phyloP scores from a whole-genome alignment of 1,284 basidiomycete species.

The Stereum hirsutum region DNA sequence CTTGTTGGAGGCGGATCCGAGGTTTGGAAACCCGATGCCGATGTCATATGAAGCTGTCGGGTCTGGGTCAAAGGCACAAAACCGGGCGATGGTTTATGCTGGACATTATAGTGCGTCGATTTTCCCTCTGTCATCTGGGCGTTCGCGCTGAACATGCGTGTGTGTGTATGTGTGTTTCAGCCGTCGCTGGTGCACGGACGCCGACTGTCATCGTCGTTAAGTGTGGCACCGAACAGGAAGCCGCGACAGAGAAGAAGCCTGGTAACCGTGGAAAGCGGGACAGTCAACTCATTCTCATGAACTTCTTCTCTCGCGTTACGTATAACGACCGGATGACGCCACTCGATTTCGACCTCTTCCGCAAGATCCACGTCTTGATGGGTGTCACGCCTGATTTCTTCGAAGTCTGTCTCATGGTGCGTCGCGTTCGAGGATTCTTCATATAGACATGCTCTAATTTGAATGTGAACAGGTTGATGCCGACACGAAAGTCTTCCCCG shows the following conservation, averaged over 20 bases:
- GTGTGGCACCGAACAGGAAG: conserved; percentile 86
- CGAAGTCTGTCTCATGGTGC: conserved; percentile 93
- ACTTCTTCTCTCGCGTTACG: conserved; percentile 97
- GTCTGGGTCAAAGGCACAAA: conserved; percentile 81
- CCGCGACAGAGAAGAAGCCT: conserved; percentile 80
- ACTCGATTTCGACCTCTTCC: conserved; percentile 96
- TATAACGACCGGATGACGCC: conserved; percentile 99
- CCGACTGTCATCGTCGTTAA: conserved; percentile 97
- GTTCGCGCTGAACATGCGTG: not conserved
- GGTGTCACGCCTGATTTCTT: conserved; percentile 99
- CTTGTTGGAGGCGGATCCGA: conserved; percentile 86
- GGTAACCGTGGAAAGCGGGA: conserved; percentile 99
- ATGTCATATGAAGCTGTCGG: conserved; percentile 95
- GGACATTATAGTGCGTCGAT: conserved; percentile 87
- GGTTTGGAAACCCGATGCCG: conserved; percentile 93
- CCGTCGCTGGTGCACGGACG: conserved; percentile 78
- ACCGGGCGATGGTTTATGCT: conserved; percentile 97
- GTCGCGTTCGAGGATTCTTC: conserved; percentile 17
- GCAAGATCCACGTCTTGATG: conserved; percentile 94
- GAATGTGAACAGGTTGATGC: conserved; percentile 76
- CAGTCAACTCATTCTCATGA: conserved; percentile 98
- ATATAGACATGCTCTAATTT: conserved; percentile 8
- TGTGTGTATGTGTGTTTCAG: conserved; percentile 26
- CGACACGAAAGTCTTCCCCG: conserved; percentile 89
- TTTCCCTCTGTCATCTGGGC: not conserved